Conservation (phyloP, 441 rosid species). For the Eugenia klotzschiana region DNA sequence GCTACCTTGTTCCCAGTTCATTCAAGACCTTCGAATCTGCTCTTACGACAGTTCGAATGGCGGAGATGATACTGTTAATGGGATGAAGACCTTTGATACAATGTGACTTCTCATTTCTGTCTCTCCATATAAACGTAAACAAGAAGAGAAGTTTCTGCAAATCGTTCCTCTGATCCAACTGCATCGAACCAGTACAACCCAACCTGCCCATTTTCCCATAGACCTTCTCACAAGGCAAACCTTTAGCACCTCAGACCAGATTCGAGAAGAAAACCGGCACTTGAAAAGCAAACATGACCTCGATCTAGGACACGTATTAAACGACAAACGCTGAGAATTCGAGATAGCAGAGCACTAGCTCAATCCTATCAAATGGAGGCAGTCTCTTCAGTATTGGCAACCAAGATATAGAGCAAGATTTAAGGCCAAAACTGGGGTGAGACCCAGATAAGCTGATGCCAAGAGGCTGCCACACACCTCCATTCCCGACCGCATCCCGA, state of each 20-base stretch:
- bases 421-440: not conserved
- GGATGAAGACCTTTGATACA: not conserved
- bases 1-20: not conserved
- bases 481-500: not conserved
- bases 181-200: not conserved
- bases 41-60: not conserved
- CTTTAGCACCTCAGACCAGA: not conserved
- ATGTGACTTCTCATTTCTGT: not conserved
- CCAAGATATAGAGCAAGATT: not conserved
- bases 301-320: not conserved
- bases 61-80: not conserved
- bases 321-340: accelerated
- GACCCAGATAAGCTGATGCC: not conserved
- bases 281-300: not conserved
- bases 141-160: not conserved
- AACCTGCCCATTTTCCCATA: not conserved
- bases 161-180: not conserved
- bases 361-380: not conserved
- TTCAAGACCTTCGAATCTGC: not conserved
- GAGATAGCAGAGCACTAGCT: accelerated
- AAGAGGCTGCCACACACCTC: not conserved
- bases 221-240: not conserved
- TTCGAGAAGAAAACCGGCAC: not conserved
- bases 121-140: not conserved
- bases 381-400: not conserved